A percentile compares a stretch with the other conserved stretches of the same genome.
Conservation (phyloP, 2,329 filamentous ascomycete species). For the Colletotrichum lindemuthianum region DNA sequence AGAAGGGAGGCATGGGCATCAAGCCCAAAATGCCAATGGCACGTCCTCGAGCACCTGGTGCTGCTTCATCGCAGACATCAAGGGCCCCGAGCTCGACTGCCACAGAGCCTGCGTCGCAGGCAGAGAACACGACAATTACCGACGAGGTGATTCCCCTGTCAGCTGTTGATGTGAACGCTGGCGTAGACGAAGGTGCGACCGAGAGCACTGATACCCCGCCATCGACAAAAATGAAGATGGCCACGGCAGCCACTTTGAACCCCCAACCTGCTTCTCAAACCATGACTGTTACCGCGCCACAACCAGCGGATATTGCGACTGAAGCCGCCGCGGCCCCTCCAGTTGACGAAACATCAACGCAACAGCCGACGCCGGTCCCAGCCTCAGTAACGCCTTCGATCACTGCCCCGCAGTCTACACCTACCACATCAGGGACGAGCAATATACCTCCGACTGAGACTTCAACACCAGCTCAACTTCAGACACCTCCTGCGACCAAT, state of each 20-base stretch:
- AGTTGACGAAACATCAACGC: not conserved
- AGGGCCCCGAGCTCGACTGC: slow-evolving; percentile 34
- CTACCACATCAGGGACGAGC: not conserved
- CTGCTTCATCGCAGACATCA: slow-evolving; percentile 49
- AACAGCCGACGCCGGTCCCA: not conserved
- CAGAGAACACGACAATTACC: not conserved
- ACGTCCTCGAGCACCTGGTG: slow-evolving; percentile 60
- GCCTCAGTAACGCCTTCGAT: not conserved
- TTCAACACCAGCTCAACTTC: slow-evolving; percentile 18
- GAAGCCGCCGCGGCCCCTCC: not conserved
- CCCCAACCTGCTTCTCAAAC: not conserved
- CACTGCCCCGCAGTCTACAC: not conserved
- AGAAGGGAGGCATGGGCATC: slow-evolving; percentile 70
- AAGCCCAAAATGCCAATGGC: slow-evolving; percentile 73
- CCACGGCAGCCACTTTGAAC: not conserved
- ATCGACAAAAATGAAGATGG: slow-evolving; percentile 10
- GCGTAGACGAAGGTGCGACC: not conserved
- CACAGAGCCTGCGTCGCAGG: slow-evolving; percentile 15
- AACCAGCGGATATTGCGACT: not conserved
- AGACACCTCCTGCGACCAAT: slow-evolving; percentile 28
- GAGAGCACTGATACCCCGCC: slow-evolving; percentile 26
- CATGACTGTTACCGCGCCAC: not conserved
- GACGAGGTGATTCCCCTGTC: not conserved
- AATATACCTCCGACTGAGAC: not conserved
- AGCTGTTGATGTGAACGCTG: not conserved